These are phyloP conservation scores for Saururus chinensis DNA, from an alignment of 164 flowering plant species.

Conservation along the genomic window DNA sequence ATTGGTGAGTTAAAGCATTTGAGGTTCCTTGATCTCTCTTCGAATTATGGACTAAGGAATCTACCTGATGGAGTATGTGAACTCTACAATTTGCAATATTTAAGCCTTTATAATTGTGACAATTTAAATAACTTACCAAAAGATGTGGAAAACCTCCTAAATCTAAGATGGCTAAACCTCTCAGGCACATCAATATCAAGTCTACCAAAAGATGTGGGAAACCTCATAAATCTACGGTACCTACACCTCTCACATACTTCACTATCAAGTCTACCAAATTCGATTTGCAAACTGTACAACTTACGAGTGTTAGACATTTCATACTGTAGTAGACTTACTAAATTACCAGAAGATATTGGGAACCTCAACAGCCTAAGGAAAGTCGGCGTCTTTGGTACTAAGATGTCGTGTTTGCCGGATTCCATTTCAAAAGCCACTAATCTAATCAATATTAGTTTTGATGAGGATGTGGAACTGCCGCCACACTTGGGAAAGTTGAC, in stretches of 20 bases:
- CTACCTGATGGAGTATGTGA: slow-evolving; percentile 1
- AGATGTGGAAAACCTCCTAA: background rate
- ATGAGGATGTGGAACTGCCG: slow-evolving; percentile 14
- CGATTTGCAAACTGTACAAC: background rate
- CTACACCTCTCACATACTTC: too few relatives aligned
- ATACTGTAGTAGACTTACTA: background rate
- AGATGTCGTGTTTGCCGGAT: too few relatives aligned
- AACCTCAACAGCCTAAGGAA: too few relatives aligned
- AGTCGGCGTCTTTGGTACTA: too few relatives aligned
- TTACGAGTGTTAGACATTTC: background rate
- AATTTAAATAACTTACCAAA: background rate
- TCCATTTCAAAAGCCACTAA: too few relatives aligned
- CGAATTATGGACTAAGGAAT: background rate
- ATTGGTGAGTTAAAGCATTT: slow-evolving; percentile 1
- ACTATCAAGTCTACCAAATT: too few relatives aligned
- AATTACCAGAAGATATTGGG: slow-evolving; percentile 1
- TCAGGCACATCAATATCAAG: background rate
- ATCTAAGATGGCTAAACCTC: background rate
- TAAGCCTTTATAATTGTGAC: background rate
- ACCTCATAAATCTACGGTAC: too few relatives aligned
- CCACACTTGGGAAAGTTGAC: slow-evolving; percentile 10
- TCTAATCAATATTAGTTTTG: background rate
- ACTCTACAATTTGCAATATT: slow-evolving; percentile 1
- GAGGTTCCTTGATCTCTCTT: slow-evolving; percentile 3
- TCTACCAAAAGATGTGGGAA: slow-evolving; percentile 1